Evolutionary conservation across 768 basidiomycete species (phyloP), one percentile per base, ranked within the genome.

Genomic region (Lentinula aciculospora): DNA sequence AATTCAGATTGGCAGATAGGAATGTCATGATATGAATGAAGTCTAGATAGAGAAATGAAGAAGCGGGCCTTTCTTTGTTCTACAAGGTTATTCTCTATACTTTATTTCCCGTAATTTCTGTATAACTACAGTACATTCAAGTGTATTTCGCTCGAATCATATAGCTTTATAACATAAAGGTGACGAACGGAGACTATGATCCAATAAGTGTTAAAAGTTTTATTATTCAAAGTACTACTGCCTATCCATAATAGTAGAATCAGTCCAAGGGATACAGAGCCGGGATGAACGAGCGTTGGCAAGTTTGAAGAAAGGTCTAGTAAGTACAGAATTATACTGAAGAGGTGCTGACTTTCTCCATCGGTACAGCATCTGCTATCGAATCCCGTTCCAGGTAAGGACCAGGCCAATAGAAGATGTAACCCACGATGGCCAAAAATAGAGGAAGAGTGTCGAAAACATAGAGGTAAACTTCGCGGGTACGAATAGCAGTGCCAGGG

Each of bases 391-490:
- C 27, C 2, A 71, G 49, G 49, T 72, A 71, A 25, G 23, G 59
- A 8, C 60, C 63, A 2, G 70, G 71, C 70, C 70, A 72, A 31
- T 45, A 66, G 4, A 64, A 3, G 4, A 63, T 58, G 13, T 70
- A 69, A 4, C 62, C 23, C 27, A 28, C 50, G 28, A 67, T 66
- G 3, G 66, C 70, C 17, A 68, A 37, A 1, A 72, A 45, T 1
- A 72, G 46, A 1, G 71, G 67, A 7, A 72, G 55, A 1, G 66
- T 58, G 51, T 72, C 68, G 32, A 71, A 63, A 3, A 62, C 57
- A 19, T 70, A 69, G 47, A 71, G 68, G 47, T 68, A 70, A 3
- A 46, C 70, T 21, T 25, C 29, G 45, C 29, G n/a, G 34, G 31
- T n/a, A 55, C 47, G 23, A n/a, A 44, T 55, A 28, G 17, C 8